A percentile compares a stretch with the other conserved stretches of the same genome.
Conservation (phyloP, 805 yeast species). For the Yamadazyma laniorum region DNA sequence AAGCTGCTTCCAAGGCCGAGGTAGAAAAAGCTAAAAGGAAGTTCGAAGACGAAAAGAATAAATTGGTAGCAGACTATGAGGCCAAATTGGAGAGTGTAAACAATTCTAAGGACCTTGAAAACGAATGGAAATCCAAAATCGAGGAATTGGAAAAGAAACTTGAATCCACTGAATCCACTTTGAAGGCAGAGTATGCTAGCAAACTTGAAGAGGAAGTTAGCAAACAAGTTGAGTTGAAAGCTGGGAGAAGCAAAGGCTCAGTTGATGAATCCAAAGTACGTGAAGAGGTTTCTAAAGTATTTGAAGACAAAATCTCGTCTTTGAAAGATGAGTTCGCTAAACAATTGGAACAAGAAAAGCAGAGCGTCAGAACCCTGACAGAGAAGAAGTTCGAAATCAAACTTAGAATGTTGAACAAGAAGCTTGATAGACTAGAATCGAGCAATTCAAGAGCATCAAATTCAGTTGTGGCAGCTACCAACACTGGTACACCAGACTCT, state of each 20-base stretch:
- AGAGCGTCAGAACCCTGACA: constrained; percentile 47
- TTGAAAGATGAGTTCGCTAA: constrained; percentile 21
- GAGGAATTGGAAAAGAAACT: constrained; percentile 18
- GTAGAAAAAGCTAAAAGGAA: constrained; percentile 14
- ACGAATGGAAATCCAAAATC: constrained; percentile 16
- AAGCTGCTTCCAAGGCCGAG: constrained; percentile 8
- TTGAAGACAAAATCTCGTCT: constrained; percentile 16
- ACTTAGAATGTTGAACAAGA: constrained; percentile 52
- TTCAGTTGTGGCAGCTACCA: background rate
- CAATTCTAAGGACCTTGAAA: constrained; percentile 16
- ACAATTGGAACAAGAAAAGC: constrained; percentile 24
- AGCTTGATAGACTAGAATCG: constrained; percentile 48
- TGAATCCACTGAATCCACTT: constrained; percentile 11
- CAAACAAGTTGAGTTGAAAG: constrained; percentile 25
- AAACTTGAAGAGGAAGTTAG: constrained; percentile 24
- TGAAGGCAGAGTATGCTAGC: constrained; percentile 21
- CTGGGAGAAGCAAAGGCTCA: constrained; percentile 18
- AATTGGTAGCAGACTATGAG: constrained; percentile 10
- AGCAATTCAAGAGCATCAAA: background rate
- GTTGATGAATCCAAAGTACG: constrained; percentile 7
- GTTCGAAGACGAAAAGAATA: constrained; percentile 9
- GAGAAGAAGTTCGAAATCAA: constrained; percentile 60
- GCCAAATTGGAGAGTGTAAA: constrained; percentile 8
- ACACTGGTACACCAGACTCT: too few species aligned
- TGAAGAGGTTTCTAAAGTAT: constrained; percentile 2